Base-by-base conservation (phyloP, 345 rosid species). In the Linum tenue region DNA sequence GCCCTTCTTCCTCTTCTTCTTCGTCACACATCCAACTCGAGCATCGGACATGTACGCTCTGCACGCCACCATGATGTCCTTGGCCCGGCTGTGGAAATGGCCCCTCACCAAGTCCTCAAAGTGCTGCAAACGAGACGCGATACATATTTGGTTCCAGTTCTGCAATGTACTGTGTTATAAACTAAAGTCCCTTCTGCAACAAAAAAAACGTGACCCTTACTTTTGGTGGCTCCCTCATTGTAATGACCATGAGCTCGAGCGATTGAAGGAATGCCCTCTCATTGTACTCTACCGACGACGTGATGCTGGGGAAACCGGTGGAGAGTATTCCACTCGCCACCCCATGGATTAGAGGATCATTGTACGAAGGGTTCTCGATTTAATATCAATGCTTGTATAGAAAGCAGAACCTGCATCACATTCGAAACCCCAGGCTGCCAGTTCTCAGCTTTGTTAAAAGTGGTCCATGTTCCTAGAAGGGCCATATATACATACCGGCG, bases 391-490 rank as follows among this genome's bases (percentile, higher is more conserved):
- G 89, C 97, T 76, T 92, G 98, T 69, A 92, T 90, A 17, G 98
- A 92, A 12, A 92, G 94, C 66, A 92, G 82, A 77, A 92, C 97
- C 81, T 92, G 98, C 12, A 90, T 77, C 81, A 83, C 81, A 39
- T 94, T 90, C 7, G 98, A 92, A 50, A 71, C 69, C 36, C 81
- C 81, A 69, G 97, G 92, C 55, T 81, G 78, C 98, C 98, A 92
- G 75, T 76, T 82, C 87, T 92, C 98, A 72, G 31, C 0, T 22
- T 69, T 90, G 75, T 73, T 75, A 40, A 39, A 57, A 68, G 97
- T 96, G 64, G 44, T n/a, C 98, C 98, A 92, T 43, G 98, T 92
- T 67, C 88, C 86, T 40, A 92, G 94, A 73, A 92, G n/a, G n/a
- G n/a, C n/a, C n/a, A n/a, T n/a, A n/a, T n/a, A n/a, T n/a, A n/a